A percentile compares a stretch with the other conserved stretches of the same genome.
These are phyloP conservation scores for Candida broadrunensis DNA, from an alignment of 805 yeast genomes.

Conservation along the genomic window DNA sequence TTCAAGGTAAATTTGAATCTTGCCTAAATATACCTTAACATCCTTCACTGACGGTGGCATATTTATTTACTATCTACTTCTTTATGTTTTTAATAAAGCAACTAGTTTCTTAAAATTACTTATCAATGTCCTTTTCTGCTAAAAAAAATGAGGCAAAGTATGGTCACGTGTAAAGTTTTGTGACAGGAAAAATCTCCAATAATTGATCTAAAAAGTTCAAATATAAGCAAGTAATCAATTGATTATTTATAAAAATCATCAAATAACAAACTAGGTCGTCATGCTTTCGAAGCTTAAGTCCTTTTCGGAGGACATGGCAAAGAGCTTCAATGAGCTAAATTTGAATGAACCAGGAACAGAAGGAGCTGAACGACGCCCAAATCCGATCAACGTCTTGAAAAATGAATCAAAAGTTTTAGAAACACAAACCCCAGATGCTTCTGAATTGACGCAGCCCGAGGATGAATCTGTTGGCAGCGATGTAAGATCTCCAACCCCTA, in stretches of 20 bases:
- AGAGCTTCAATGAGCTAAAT: conserved; percentile 35
- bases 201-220: too few species aligned
- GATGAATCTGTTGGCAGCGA: conserved; percentile 28
- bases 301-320: conserved; percentile 46
- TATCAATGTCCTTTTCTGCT: too few species aligned
- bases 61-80: neutral
- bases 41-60: conserved; percentile 5
- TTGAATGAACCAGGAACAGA: conserved; percentile 10
- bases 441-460: conserved; percentile 45
- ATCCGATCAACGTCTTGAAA: conserved; percentile 29
- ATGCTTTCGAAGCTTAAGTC: conserved; percentile 43
- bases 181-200: too few species aligned
- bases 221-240: too few species aligned
- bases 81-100: too few species aligned
- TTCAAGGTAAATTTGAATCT: conserved; percentile 6
- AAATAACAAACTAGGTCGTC: too few species aligned
- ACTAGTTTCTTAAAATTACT: too few species aligned
- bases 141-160: too few species aligned
- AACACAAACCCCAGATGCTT: conserved; percentile 47
- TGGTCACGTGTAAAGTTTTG: too few species aligned
- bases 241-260: too few species aligned
- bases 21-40: conserved; percentile 4
- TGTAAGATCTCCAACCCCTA: conserved; percentile 10
- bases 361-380: conserved; percentile 1
- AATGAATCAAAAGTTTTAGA: conserved; percentile 30